Evolutionary conservation across 345 rosid species (phyloP), one percentile per base, ranked within the genome.

Genomic region (Eucalyptus erythrocorys): DNA sequence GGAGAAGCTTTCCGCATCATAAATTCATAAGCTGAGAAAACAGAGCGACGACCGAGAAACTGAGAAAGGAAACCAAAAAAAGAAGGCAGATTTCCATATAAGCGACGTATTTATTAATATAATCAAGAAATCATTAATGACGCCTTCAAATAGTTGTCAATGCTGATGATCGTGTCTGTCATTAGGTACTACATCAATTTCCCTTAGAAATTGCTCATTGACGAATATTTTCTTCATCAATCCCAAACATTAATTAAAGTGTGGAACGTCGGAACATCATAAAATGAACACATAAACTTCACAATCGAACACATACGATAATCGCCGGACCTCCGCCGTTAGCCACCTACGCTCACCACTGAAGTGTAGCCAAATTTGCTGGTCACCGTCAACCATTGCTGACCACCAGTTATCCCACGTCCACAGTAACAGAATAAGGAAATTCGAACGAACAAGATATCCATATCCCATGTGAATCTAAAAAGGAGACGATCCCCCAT

Each of bases 191-290:
- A 5, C 61, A 55, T 55, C 61, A 24, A 55, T 22, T 10, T 24
- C 24, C 61, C 6, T 13, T 24, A 10, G 30, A 55, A 55, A 55
- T 55, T 4, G 30, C 30, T 6, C 1, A 22, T 17, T 3, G 6
- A 24, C 24, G 3, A 10, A 55, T 55, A 10, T 55, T 24, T 10
- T 26, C 30, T 55, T 2, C 1, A 2, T 1, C 30, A 9, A 24
- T 55, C 13, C 13, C 0, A 24, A 55, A 24, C 61, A 22, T 55
- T 30, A 55, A 9, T 55, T 13, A 24, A 26, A 55, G 6, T 0
- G 0, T 5, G 21, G 10, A 51, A 21, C 26, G 6, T 4, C 6
- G 0, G 61, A 10, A 24, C 61, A 55, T 55, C 61, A 22, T 24
- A 55, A 10, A 55, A 21, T 53, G 59, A 8, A 3, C 59, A 19